These are phyloP conservation scores for Pichia scutulata DNA, from an alignment of 805 yeast genomes.

Conservation along the genomic window DNA sequence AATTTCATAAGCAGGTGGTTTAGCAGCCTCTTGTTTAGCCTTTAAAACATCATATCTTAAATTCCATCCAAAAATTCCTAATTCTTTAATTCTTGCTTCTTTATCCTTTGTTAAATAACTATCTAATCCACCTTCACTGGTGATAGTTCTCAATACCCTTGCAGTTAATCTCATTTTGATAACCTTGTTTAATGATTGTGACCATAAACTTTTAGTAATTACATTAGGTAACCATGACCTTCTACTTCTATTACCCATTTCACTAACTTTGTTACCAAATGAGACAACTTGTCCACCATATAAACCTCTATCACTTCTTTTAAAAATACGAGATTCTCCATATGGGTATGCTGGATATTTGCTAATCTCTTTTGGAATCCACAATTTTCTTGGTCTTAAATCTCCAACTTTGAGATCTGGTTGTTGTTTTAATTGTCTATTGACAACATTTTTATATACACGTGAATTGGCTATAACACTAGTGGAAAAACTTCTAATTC, in stretches of 20 bases:
- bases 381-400: slow-evolving; percentile 32
- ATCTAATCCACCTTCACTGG: slow-evolving; percentile 93
- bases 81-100: slow-evolving; percentile 81
- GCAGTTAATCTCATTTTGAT: slow-evolving; percentile 63
- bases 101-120: slow-evolving; percentile 80
- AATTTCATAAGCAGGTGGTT: slow-evolving; percentile 30
- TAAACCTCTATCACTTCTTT: slow-evolving; percentile 80
- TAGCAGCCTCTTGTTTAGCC: slow-evolving; percentile 33
- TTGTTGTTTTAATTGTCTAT: slow-evolving; percentile 37
- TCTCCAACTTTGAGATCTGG: slow-evolving; percentile 49
- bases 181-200: slow-evolving; percentile 59
- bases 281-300: slow-evolving; percentile 83
- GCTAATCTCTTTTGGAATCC: slow-evolving; percentile 37
- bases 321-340: slow-evolving; percentile 70
- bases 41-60: slow-evolving; percentile 67
- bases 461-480: slow-evolving; percentile 18
- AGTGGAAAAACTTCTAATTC: slow-evolving; percentile 19
- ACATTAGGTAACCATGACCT: slow-evolving; percentile 79
- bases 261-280: slow-evolving; percentile 72
- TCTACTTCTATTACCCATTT: slow-evolving; percentile 62
- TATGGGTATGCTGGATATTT: slow-evolving; percentile 64
- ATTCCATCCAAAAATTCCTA: slow-evolving; percentile 91
- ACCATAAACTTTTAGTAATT: slow-evolving; percentile 69
- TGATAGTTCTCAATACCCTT: slow-evolving; percentile 76
- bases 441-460: slow-evolving; percentile 35